Conservation (phyloP, 108 stramenopile species). For the Schizochytrium sp. region DNA sequence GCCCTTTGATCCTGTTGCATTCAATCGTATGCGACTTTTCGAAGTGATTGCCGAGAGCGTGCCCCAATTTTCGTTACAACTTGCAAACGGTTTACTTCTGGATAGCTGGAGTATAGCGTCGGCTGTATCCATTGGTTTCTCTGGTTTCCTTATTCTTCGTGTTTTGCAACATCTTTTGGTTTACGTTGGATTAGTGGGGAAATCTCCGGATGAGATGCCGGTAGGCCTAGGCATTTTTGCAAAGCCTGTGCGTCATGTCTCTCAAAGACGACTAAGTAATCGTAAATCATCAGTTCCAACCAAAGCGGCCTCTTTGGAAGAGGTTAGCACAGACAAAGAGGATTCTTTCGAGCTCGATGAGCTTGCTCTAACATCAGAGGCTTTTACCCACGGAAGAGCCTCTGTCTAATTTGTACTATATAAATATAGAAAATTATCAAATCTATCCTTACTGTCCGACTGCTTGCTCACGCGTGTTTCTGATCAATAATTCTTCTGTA, state of each 20-base stretch:
- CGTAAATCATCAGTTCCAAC: neutral
- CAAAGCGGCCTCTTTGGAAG: neutral
- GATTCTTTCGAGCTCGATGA: no score
- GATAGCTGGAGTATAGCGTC: slow-evolving; percentile 31
- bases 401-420: no score
- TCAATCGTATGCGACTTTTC: neutral
- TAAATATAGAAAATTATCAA: no score
- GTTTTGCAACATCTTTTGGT: slow-evolving; percentile 1
- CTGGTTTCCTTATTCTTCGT: slow-evolving; percentile 7
- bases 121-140: neutral
- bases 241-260: neutral
- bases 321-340: neutral
- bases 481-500: no score
- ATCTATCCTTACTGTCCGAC: no score
- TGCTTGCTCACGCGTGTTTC: no score
- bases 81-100: neutral
- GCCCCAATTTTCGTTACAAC: slow-evolving; percentile 10
- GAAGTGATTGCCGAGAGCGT: slow-evolving; percentile 22
- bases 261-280: neutral
- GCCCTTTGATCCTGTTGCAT: slow-evolving; percentile 1
- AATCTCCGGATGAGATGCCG: slow-evolving; percentile 1
- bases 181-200: neutral
- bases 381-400: no score
- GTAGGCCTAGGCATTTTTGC: slow-evolving; percentile 1
- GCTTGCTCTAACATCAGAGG: no score